Evolutionary conservation across 2,329 filamentous ascomycete species (phyloP).

Genomic region (Lasiodiplodia hormozganensis): DNA sequence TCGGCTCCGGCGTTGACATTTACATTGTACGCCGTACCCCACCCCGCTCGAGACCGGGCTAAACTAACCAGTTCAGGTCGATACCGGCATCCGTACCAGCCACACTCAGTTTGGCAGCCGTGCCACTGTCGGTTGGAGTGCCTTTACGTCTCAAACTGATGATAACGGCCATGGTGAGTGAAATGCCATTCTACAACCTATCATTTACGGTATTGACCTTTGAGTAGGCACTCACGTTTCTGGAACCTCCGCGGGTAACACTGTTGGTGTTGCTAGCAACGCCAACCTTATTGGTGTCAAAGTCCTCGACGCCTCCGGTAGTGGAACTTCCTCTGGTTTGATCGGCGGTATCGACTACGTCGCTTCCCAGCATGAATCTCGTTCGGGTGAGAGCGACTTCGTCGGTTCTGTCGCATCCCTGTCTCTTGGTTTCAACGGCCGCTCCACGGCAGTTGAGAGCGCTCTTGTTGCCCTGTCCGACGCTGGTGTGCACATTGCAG

Average conservation of each 20-base stretch:
- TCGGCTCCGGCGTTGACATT: constrained; percentile 48
- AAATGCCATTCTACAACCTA: constrained; percentile 22
- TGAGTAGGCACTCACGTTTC: constrained; percentile 44
- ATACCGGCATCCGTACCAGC: constrained; percentile 25
- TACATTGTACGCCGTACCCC: constrained; percentile 57
- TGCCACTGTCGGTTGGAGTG: constrained; percentile 34
- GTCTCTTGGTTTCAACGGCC: constrained; percentile 47
- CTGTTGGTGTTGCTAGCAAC: constrained; percentile 46
- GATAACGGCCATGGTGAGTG: constrained; percentile 51
- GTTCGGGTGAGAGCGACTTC: constrained; percentile 41
- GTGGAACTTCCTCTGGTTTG: constrained; percentile 40
- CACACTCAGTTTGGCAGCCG: constrained; percentile 45
- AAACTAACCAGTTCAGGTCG: constrained; percentile 11
- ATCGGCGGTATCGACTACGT: constrained; percentile 49
- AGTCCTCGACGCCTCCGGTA: constrained; percentile 42
- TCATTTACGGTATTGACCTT: background rate
- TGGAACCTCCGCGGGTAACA: constrained; percentile 43
- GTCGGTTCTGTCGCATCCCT: constrained; percentile 44
- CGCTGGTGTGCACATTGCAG: constrained; percentile 33
- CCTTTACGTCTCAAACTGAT: constrained; percentile 47
- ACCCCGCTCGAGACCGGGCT: background rate
- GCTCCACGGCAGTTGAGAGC: constrained; percentile 25
- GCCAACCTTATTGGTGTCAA: constrained; percentile 46
- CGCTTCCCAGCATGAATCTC: constrained; percentile 44
- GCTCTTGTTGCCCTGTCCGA: constrained; percentile 20